Percentiles rank a stretch among this genome's conserved stretches.
phyloP scores from a whole-genome alignment of 345 rosid genomes.

The Eucalyptus regnans region DNA sequence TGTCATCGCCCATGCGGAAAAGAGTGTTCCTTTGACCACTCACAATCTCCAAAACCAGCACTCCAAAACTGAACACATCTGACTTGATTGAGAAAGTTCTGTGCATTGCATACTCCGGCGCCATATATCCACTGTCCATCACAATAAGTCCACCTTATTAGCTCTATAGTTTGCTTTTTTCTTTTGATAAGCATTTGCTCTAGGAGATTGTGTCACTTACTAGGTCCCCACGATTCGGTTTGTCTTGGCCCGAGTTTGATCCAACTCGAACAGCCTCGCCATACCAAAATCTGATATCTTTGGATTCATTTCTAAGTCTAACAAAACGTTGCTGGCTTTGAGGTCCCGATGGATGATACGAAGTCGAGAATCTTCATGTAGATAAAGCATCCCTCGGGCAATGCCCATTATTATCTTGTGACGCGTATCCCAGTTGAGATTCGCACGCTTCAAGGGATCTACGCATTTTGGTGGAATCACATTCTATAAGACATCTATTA shows the following conservation, averaged over 20 bases:
- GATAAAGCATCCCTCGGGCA: conserved; percentile 30
- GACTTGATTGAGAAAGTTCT: conserved; percentile 39
- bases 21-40: conserved; percentile 18
- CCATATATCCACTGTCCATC: conserved; percentile 24
- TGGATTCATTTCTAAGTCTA: conserved; percentile 26
- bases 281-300: conserved; percentile 42
- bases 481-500: neutral
- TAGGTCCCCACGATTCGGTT: conserved; percentile 24
- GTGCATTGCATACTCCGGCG: conserved; percentile 41
- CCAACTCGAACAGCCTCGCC: conserved; percentile 27
- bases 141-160: neutral
- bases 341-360: conserved; percentile 34
- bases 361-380: conserved; percentile 31
- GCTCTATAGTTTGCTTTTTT: neutral
- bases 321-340: conserved; percentile 27
- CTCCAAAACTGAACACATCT: conserved; percentile 49
- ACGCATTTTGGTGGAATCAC: neutral
- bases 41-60: conserved; percentile 33
- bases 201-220: neutral
- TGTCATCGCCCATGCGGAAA: neutral
- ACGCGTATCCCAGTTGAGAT: conserved; percentile 15
- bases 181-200: neutral
- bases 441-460: conserved; percentile 5
- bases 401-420: conserved; percentile 21
- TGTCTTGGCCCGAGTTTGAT: conserved; percentile 20